Conservation (phyloP, 1,284 basidiomycete genomes). For the Chalciporus sp. region DNA sequence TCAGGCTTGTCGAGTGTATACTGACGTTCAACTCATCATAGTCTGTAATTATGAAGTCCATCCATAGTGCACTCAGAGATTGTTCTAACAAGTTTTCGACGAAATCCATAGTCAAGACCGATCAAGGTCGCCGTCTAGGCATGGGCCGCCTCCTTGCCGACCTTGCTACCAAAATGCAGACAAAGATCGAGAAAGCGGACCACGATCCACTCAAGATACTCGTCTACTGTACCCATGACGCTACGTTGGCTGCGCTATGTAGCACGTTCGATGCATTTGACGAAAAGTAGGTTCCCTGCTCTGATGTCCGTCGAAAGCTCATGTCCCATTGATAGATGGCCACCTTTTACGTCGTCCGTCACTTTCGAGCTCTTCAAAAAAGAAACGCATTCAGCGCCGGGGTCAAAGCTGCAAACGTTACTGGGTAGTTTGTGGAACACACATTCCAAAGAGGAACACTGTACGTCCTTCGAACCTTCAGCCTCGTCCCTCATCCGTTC, state of each 20-base stretch:
- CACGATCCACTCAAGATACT: slow-evolving; percentile 60
- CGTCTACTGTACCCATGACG: slow-evolving; percentile 78
- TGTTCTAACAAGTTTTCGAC: slow-evolving; percentile 6
- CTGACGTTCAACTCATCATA: slow-evolving; percentile 12
- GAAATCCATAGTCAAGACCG: slow-evolving; percentile 57
- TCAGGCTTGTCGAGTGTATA: neutral
- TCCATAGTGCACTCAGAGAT: neutral
- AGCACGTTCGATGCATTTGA: slow-evolving; percentile 78
- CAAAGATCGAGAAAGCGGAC: slow-evolving; percentile 47
- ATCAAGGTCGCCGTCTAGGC: slow-evolving; percentile 75
- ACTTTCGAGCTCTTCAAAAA: slow-evolving; percentile 73
- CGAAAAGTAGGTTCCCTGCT: slow-evolving; percentile 49
- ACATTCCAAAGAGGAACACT: slow-evolving; percentile 42
- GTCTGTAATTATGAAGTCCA: slow-evolving; percentile 27
- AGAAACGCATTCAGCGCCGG: slow-evolving; percentile 12
- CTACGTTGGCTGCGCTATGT: slow-evolving; percentile 68
- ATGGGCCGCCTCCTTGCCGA: slow-evolving; percentile 77
- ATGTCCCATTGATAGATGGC: slow-evolving; percentile 53
- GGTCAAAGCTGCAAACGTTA: slow-evolving; percentile 38
- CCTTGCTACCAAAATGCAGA: slow-evolving; percentile 60
- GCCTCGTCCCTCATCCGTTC: no score
- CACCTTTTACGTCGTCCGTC: slow-evolving; percentile 70
- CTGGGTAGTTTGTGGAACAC: slow-evolving; percentile 38
- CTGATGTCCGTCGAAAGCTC: neutral
- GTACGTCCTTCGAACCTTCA: slow-evolving; percentile 31